Percentiles rank a stretch among this genome's conserved stretches.
phyloP scores from a whole-genome alignment of 2,329 filamentous ascomycete genomes.

The Phialophora verrucosa region DNA sequence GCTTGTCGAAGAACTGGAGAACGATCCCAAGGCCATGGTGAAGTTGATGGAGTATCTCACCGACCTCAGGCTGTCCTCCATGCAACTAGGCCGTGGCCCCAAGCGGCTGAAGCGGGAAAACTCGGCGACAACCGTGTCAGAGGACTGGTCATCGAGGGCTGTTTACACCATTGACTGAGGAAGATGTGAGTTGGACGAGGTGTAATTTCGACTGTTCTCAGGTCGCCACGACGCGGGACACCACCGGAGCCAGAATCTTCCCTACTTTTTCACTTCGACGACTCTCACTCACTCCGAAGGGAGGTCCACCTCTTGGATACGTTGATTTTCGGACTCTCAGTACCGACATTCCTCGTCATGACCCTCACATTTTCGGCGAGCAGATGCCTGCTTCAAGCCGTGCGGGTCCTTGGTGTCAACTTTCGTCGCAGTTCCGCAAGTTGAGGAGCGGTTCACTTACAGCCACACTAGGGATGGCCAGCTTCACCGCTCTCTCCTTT shows the following conservation, averaged over 20 bases:
- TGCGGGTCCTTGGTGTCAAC: not conserved
- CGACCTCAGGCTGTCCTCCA: not conserved
- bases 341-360: not conserved
- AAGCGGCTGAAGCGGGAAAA: not conserved
- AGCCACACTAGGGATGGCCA: not conserved
- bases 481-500: not conserved
- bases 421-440: not conserved
- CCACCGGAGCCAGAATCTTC: not conserved
- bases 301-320: not conserved
- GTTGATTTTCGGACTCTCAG: not conserved
- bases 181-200: not conserved
- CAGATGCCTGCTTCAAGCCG: not conserved
- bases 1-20: not conserved
- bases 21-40: slow-evolving; percentile 1
- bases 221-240: not conserved
- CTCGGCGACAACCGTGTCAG: not conserved
- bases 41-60: not conserved
- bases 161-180: not conserved
- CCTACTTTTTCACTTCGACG: not conserved
- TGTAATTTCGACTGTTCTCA: not conserved
- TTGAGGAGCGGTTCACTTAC: not conserved
- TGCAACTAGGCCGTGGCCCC: not conserved
- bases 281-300: not conserved
- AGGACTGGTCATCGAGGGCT: not conserved
- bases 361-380: too few species aligned